Base-by-base conservation (phyloP, 2,329 filamentous ascomycete genomes). In the Colletotrichum incanum region DNA sequence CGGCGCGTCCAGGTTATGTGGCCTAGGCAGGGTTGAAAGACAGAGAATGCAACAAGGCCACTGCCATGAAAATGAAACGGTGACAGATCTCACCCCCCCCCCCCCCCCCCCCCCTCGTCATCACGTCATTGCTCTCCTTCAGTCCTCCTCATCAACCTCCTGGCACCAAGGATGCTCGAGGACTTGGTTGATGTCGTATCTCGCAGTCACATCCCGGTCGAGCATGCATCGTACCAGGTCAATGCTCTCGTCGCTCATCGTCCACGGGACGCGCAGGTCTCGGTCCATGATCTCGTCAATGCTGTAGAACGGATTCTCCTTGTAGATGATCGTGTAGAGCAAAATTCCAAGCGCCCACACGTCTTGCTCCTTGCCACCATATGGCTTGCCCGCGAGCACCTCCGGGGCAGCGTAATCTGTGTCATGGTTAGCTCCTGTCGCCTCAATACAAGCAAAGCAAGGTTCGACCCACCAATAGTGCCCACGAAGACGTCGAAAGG, bases 201-300 rank as follows among this genome's bases (percentile, higher is more conserved):
- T 88, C 78, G 93, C 88, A 76, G 93, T 90, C 12, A 98, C 94
- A 80, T 98, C 93, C 49, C 96, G 92, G 80, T 98, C 91, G 37
- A 99, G 90, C 96, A 99, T 98, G 79, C 92, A 88, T 52, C 94
- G 91, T 74, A 99, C 93, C 64, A 99, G 87, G 77, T 98, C 93
- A 76, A 99, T 97, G 81, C 95, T 98, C 76, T 95, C 93, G 75
- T 98, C 95, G 81, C 94, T 95, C 85, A 96, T 91, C 43, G 93
- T 89, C 80, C 94, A 98, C 0, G 96, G 96, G 37, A 99, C 92
- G 59, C 96, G 91, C 71, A 99, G 86, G 77, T 98, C 96, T 78
- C 96, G 95, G 81, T 99, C 96, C 90, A 98, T 97, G 79, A 99
- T 99, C 86, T 99, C 96, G 82, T 99, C 96, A 78, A 98, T 96